Base-by-base conservation (phyloP, 805 yeast species). In the Wickerhamomyces sydowiorum region DNA sequence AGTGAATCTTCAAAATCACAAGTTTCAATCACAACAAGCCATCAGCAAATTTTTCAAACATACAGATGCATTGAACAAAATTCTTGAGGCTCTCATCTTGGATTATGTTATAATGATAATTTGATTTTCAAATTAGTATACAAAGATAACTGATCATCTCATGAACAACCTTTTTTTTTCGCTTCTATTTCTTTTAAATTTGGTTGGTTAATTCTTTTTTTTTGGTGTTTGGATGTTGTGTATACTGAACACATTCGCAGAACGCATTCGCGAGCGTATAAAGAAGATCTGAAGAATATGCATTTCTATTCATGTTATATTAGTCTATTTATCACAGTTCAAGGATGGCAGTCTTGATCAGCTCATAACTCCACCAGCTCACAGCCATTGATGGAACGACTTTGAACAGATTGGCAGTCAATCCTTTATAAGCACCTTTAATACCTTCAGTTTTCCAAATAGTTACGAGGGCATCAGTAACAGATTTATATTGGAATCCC, bases 301-400 rank as follows among this genome's bases (percentile, higher is more conserved):
- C 12, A 24, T 8, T 24, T 24, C 8, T 8, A 24, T 8, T 8
- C 10, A 24, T 24, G 25, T 13, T 30, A 13, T 28, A 39, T 24
- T 19, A 32, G 25, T 23, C 25, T 23, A 27, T 25, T 15, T 34
- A n/a, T 37, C 38, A 34, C 28, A 50, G 21, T 3, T 25, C 42
- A 36, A 52, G 44, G 43, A 65, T 37, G 19, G 48, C 41, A 18
- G 77, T 85, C 52, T 80, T 78, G 39, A 86, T 69, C 25, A 82
- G 64, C 50, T 95, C 98, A 60, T 79, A 82, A 47, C 86, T 79
- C 52, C 89, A 69, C 96, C 97, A 91, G 46, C 91, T 87, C 15
- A 90, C 88, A 4, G 98, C 98, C 90, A 93, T 91, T 13, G 93
- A 81, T 0, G 98, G 97, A 37, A 88, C 85, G 4, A 91, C 93